Conservation (phyloP, 1,139 yeast species). For the Magnusiomyces ingens region DNA sequence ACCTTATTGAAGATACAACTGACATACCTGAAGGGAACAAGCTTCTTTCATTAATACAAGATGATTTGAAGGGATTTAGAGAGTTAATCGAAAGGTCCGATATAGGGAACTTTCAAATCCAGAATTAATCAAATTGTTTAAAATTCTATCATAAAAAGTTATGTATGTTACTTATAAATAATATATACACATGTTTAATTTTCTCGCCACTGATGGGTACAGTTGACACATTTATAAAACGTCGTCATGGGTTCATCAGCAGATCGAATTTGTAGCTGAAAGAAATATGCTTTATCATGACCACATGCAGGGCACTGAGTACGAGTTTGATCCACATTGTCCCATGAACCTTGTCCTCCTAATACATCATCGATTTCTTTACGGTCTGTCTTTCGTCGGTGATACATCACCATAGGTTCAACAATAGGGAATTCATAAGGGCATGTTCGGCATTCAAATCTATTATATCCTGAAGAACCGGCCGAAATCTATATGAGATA, state of each 20-base stretch:
- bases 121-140: background rate
- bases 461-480: conserved; percentile 25
- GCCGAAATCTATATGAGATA: conserved; percentile 18
- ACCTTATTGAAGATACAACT: conserved; percentile 28
- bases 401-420: conserved; percentile 70
- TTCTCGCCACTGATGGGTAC: conserved; percentile 96
- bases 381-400: conserved; percentile 72
- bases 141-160: background rate
- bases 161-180: background rate
- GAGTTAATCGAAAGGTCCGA: conserved; percentile 16
- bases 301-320: conserved; percentile 91
- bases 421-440: conserved; percentile 87
- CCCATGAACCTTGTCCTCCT: conserved; percentile 99
- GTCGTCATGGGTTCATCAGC: conserved; percentile 96
- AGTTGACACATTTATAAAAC: conserved; percentile 82
- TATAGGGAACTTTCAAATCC: background rate
- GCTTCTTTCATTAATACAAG: conserved; percentile 20
- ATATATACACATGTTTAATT: conserved; percentile 53
- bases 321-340: conserved; percentile 69
- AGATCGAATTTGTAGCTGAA: conserved; percentile 90
- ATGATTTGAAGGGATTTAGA: conserved; percentile 25
- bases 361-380: conserved; percentile 93
- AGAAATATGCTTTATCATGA: conserved; percentile 87
- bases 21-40: conserved; percentile 17
- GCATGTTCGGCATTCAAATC: conserved; percentile 85